These are phyloP conservation scores for Penicillium tannophilum DNA, from an alignment of 495 filamentous ascomycete genomes.

Conservation along the genomic window DNA sequence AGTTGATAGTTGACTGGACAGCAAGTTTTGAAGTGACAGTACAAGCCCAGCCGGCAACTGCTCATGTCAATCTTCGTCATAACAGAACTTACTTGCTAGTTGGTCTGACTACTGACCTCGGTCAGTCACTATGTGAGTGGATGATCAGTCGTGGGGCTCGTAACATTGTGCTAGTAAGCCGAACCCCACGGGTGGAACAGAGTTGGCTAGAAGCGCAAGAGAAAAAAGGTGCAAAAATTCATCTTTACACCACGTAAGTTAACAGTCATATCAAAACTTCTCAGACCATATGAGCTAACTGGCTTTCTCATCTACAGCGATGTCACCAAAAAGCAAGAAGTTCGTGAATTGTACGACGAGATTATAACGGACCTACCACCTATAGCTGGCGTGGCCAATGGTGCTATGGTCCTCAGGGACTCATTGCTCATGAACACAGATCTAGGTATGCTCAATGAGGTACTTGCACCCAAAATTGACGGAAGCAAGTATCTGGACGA, in stretches of 20 bases:
- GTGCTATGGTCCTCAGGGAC: not conserved
- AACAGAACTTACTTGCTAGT: constrained; percentile 57
- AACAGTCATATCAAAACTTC: not conserved
- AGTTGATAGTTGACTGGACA: not conserved
- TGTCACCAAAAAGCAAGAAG: not conserved
- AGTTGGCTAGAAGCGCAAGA: constrained; percentile 36
- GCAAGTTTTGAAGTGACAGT: not conserved
- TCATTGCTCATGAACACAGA: not conserved
- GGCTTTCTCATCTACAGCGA: not conserved
- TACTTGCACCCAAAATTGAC: not conserved
- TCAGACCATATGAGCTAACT: too few relatives aligned
- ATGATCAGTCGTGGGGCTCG: constrained; percentile 55
- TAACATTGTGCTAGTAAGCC: constrained; percentile 48
- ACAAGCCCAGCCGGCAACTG: not conserved
- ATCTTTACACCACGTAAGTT: constrained; percentile 14
- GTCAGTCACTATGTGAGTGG: constrained; percentile 57
- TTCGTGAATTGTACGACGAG: not conserved
- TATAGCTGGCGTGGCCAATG: not conserved
- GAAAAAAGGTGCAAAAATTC: constrained; percentile 6
- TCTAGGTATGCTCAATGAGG: not conserved
- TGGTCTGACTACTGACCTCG: constrained; percentile 58
- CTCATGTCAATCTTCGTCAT: not conserved
- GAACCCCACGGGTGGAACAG: constrained; percentile 48
- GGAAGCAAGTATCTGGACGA: not conserved
- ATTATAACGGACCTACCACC: not conserved